phyloP scores from a whole-genome alignment of 1,139 yeast species.

The Torulaspora globosa region DNA sequence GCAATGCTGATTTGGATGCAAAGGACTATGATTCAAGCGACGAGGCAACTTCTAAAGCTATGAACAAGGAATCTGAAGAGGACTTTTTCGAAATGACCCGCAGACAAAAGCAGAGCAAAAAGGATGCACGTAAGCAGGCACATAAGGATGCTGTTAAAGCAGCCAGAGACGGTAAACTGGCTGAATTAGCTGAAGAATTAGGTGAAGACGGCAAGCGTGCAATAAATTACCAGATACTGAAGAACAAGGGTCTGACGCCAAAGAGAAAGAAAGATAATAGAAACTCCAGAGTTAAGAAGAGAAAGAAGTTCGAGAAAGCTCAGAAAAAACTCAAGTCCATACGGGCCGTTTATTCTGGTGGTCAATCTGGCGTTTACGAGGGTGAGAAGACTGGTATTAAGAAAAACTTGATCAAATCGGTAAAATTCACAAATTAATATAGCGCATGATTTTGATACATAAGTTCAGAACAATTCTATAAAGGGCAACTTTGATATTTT shows the following conservation, averaged over 20 bases:
- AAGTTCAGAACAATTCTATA: neutral
- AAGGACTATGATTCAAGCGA: conserved; percentile 47
- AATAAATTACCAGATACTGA: conserved; percentile 84
- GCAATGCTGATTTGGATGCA: conserved; percentile 54
- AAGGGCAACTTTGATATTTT: neutral
- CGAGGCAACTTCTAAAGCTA: conserved; percentile 41
- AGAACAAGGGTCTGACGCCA: conserved; percentile 93
- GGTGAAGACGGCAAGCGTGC: conserved; percentile 92
- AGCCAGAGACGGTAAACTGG: conserved; percentile 78
- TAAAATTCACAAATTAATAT: conserved; percentile 49
- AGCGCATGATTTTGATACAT: conserved; percentile 1
- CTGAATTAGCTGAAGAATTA: conserved; percentile 59
- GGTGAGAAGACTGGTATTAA: conserved; percentile 98
- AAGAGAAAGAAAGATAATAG: conserved; percentile 89
- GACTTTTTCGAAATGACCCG: conserved; percentile 46
- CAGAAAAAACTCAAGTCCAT: conserved; percentile 89
- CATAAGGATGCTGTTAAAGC: conserved; percentile 74
- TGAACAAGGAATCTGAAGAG: conserved; percentile 40
- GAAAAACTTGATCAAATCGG: conserved; percentile 83
- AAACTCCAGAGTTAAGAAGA: conserved; percentile 96
- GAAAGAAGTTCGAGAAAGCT: conserved; percentile 93
- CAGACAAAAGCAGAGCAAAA: conserved; percentile 46
- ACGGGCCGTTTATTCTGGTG: conserved; percentile 76
- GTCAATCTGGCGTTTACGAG: conserved; percentile 73
- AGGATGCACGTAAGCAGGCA: conserved; percentile 54